Base-by-base conservation (phyloP, 2,329 filamentous ascomycete species). In the Calonectria montana region DNA sequence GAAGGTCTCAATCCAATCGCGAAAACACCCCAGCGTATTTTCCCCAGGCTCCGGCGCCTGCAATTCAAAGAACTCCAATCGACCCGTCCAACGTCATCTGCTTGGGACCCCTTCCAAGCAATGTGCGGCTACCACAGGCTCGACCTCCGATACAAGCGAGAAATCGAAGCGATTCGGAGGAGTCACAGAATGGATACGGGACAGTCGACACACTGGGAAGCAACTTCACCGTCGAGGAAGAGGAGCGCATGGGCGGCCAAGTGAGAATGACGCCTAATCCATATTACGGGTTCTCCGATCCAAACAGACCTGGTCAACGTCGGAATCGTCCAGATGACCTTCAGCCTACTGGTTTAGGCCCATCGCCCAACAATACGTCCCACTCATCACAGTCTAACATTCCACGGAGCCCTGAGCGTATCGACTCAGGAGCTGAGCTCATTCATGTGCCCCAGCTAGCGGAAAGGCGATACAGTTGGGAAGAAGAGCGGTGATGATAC, bases 161-260 rank as follows among this genome's bases (percentile, higher is more conserved):
- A 10, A 31, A 65, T 16, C 45, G 73, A 29, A 71, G 45, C 39
- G 72, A 47, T 13, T 65, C 69, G 16, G 27, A 39, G 7, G 61
- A 62, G 18, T 67, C 31, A 12, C 25, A 47, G 13, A 35, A 72
- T 31, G 72, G 70, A 3, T 69, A 72, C 1, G 66, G 61, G 12
- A 76, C 77, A 3, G 62, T 81, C 37, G 85, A 86, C 69, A 90
- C 88, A 2, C 78, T 91, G 9, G 88, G 89, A 23, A 91, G 89
- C 78, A 89, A 91, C 69, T 91, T 86, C 74, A 91, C 89, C 0
- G 85, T 89, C 12, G 87, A 90, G 27, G 87, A 91, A 72, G 86
- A 88, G 71, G 79, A 80, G 8, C 64, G 48, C 29, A 75, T 81
- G 47, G 75, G 78, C 12, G 74, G 76, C 13, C 79, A 81, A 25